phyloP scores from a whole-genome alignment of 176 grass and related monocot genomes.

The Ensete ventricosum region DNA sequence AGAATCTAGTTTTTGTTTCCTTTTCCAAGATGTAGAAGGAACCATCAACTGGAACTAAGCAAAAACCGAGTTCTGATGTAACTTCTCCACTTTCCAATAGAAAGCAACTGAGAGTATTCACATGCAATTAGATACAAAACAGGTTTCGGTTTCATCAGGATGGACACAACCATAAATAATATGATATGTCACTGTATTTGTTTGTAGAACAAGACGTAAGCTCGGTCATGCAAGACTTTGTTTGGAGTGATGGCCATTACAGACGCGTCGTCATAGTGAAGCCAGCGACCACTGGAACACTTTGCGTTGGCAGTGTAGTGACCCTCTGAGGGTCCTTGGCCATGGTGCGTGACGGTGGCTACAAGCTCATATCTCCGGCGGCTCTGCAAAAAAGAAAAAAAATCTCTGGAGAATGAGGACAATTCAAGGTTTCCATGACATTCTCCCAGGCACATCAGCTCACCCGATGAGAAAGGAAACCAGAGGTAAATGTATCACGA shows the following conservation, averaged over 20 bases:
- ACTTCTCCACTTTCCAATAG: not conserved
- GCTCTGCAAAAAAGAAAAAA: conserved; percentile 28
- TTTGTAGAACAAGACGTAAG: conserved; percentile 87
- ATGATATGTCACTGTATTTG: conserved; percentile 37
- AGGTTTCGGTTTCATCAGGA: not conserved
- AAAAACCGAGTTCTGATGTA: not conserved
- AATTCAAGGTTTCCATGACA: not conserved
- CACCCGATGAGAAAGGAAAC: not conserved
- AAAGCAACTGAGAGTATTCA: not conserved
- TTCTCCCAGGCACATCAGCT: not conserved
- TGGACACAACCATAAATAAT: not conserved
- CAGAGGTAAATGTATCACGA: not conserved
- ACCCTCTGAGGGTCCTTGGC: conserved; percentile 51
- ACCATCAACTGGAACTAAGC: too few species aligned
- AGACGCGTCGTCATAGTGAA: conserved; percentile 57
- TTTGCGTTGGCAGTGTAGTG: conserved; percentile 79
- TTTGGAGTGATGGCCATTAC: conserved; percentile 33
- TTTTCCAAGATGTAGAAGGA: too few species aligned
- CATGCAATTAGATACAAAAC: not conserved
- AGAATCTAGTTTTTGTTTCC: too few species aligned
- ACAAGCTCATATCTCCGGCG: conserved; percentile 82
- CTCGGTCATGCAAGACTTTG: conserved; percentile 66
- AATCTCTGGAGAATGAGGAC: not conserved
- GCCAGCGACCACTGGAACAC: conserved; percentile 49
- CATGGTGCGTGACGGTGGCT: conserved; percentile 79